Base-by-base conservation (phyloP, 2,329 filamentous ascomycete genomes). In the Macrophomina phaseolina region DNA sequence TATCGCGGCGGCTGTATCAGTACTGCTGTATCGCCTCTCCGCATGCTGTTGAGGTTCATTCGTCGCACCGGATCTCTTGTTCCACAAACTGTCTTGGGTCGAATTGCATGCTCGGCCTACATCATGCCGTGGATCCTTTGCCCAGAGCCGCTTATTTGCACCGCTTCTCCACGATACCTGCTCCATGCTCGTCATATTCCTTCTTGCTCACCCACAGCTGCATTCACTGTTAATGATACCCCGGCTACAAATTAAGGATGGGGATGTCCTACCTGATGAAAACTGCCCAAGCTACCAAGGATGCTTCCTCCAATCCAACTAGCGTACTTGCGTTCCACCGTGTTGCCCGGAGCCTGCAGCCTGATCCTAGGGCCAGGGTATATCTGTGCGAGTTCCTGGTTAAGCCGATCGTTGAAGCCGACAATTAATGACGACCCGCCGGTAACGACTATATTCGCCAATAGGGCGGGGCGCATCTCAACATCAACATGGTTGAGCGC, bases 221-320 rank as follows among this genome's bases (percentile, higher is more conserved):
- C 5, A 4, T 40, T 11, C 23, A 16, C 23, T 12, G 32, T 64
- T 48, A 68, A 51, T 14, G 36, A 9, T 45, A 4, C 38, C 45
- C 23, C 23, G 32, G 11, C 28, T 4, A 36, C 5, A 4, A 32
- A 16, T 42, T 30, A 8, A 9, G 14, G 42, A 58, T 14, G 32
- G 52, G 11, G 16, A n/a, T 66, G 48, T 36, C 71, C 67, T 67
- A 73, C 73, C 73, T 99, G 95, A 82, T 99, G 95, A 81, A 99
- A 99, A 14, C 94, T 97, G 9, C 96, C 96, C 81, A 99, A 80
- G 79, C 94, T 97, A 6, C 92, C 94, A 71, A 99, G 83, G 73
- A 99, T 97, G 80, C 93, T 97, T 53, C 95, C 95, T 55, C 96
- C 95, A 71, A 99, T 93, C 94, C 95, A 99, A 60, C 92, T 90